Conservation (phyloP, 495 filamentous ascomycete species). For the Aspergillus ostianus region DNA sequence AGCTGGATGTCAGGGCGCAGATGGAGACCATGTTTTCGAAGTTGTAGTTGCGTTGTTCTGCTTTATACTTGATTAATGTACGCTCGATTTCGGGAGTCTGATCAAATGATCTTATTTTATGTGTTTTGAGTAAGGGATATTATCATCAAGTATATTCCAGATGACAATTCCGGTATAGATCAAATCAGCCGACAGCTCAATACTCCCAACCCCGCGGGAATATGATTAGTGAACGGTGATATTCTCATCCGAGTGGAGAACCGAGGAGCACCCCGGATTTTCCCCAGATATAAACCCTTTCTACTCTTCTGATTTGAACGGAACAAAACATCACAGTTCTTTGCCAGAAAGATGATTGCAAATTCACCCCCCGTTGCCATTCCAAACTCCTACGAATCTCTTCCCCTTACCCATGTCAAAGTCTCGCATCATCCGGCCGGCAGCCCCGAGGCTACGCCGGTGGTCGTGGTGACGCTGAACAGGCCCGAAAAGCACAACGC, state of each 20-base stretch:
- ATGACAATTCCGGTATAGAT: too few species aligned
- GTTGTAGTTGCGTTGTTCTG: slow-evolving; percentile 4
- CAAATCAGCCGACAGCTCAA: too few species aligned
- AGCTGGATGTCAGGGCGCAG: slow-evolving; percentile 20
- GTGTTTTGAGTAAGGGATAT: too few species aligned
- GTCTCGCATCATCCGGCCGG: slow-evolving; percentile 44
- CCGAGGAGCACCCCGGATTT: not conserved
- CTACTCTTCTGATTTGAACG: not conserved
- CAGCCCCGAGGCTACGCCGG: slow-evolving; percentile 42
- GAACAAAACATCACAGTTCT: not conserved
- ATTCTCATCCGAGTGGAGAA: not conserved
- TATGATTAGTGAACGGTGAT: not conserved
- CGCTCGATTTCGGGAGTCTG: too few species aligned
- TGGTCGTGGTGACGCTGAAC: slow-evolving; percentile 52
- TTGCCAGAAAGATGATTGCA: slow-evolving; percentile 1
- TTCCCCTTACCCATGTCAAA: slow-evolving; percentile 43
- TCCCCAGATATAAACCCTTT: not conserved
- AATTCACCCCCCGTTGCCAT: not conserved
- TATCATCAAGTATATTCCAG: too few species aligned
- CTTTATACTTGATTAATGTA: too few species aligned
- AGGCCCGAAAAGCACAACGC: slow-evolving; percentile 54
- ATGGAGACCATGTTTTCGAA: slow-evolving; percentile 20
- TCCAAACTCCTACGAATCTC: slow-evolving; percentile 22
- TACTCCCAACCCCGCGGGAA: too few species aligned
- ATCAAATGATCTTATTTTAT: too few species aligned